A percentile compares a stretch with the other conserved stretches of the same genome.
Conservation (phyloP, 108 stramenopile species). For the Pseudonitzschia multistriata region DNA sequence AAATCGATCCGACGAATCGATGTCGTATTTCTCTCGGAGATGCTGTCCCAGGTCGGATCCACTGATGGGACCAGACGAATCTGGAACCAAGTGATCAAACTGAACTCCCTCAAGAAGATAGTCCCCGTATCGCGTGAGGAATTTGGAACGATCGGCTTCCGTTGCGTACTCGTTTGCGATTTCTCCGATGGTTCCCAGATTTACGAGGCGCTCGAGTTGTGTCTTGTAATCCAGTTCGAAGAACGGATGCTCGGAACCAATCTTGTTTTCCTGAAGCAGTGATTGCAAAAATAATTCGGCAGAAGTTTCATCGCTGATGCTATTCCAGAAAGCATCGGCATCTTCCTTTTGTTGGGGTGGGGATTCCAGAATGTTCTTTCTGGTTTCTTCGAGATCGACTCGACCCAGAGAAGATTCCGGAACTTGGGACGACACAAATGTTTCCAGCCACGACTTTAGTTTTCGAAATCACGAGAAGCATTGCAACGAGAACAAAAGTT, state of each 20-base stretch:
- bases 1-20: conserved; percentile 45
- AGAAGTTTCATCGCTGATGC: conserved; percentile 53
- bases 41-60: conserved; percentile 52
- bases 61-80: conserved; percentile 69
- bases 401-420: conserved; percentile 45
- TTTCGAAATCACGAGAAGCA: too few species aligned
- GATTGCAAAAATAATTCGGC: conserved; percentile 65
- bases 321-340: conserved; percentile 69
- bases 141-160: conserved; percentile 53
- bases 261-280: conserved; percentile 20
- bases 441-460: conserved; percentile 60
- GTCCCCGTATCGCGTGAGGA: conserved; percentile 67
- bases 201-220: conserved; percentile 64
- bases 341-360: conserved; percentile 54
- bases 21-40: conserved; percentile 23
- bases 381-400: conserved; percentile 74
- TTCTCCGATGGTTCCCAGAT: conserved; percentile 74
- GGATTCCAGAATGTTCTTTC: conserved; percentile 58
- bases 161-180: conserved; percentile 68
- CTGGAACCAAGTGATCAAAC: conserved; percentile 75
- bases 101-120: conserved; percentile 73
- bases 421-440: conserved; percentile 52
- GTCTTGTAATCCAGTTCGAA: conserved; percentile 50
- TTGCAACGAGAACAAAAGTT: neutral
- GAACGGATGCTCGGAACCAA: conserved; percentile 41